A percentile compares a stretch with the other conserved stretches of the same genome.
phyloP scores from a whole-genome alignment of 1,284 basidiomycete genomes.

The Ganoderma sinense region DNA sequence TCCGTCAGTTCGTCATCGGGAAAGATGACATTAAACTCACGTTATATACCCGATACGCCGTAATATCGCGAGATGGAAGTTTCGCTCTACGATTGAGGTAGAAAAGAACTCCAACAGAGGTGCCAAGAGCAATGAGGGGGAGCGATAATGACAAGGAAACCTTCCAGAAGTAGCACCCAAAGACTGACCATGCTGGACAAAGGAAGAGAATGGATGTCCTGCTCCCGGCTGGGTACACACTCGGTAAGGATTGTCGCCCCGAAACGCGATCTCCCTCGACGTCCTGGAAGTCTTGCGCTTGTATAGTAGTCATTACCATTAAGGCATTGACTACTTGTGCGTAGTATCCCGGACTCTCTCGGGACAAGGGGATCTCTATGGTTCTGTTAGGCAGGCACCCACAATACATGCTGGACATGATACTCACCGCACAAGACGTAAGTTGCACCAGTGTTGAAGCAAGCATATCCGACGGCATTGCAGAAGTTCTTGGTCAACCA shows the following conservation, averaged over 20 bases:
- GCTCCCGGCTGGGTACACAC: not conserved
- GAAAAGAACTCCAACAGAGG: too few relatives aligned
- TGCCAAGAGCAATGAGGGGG: too few relatives aligned
- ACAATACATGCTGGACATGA: too few relatives aligned
- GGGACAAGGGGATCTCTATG: not conserved
- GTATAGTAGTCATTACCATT: not conserved
- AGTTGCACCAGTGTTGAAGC: not conserved
- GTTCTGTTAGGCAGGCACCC: not conserved
- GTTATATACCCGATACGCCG: too few relatives aligned
- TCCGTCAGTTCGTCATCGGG: too few relatives aligned
- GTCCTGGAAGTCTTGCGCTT: not conserved
- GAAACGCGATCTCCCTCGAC: not conserved
- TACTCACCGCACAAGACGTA: not conserved
- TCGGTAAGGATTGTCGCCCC: not conserved
- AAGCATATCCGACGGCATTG: not conserved
- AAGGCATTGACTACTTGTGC: not conserved
- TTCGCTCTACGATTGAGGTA: too few relatives aligned
- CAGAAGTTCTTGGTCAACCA: not conserved
- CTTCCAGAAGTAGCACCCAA: too few relatives aligned
- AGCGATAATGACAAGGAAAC: too few relatives aligned
- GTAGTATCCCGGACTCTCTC: not conserved
- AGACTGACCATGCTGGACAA: too few relatives aligned
- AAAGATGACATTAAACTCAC: too few relatives aligned
- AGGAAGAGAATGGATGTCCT: not conserved
- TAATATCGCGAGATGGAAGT: too few relatives aligned